Evolutionary conservation across 2,329 filamentous ascomycete species (phyloP), one percentile per base, ranked within the genome.

Genomic region (Monilinia fructicola): DNA sequence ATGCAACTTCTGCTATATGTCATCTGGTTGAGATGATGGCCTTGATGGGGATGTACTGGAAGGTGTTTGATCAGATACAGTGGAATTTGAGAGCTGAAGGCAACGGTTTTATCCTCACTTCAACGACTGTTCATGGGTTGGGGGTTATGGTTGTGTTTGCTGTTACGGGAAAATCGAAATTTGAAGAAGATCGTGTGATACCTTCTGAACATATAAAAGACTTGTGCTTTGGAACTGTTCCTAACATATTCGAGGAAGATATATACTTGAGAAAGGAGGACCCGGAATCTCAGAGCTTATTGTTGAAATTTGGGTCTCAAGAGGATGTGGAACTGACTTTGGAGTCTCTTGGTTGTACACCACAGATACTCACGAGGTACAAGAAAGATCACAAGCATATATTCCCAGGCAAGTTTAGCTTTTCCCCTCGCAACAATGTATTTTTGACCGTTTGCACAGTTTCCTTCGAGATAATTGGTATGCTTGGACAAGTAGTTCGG

Each of bases 401-500:
- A 28, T 76, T 75, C 58, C 74, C 74, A 11, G 67, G 74, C 73
- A 66, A 38, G 62, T 42, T 21, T 5, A 12, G 28, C 38, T 16
- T 26, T 31, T 31, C 6, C 2, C 35, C 12, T n/a, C 14, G 5
- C 48, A 54, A 23, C 40, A 66, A 4, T 16, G 9, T 14, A 6
- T 23, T n/a, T 9, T 26, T 68, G 85, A 62, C 28, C 18, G 9
- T 7, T 16, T 38, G 4, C 2, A 38, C 66, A 86, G 84, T 87
- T 0, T 80, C 83, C 0, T 87, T 87, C 61, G 85, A 87, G 71
- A 78, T 87, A 0, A 73, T 85, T 2, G 85, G 84, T n/a, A 87
- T 87, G 84, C 75, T 87, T 0, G 79, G 80, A 54, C 78, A 79
- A 35, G 80, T 79, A 0, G 77, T 85, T 28, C 82, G 85, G 63